phyloP scores from a whole-genome alignment of 2,329 filamentous ascomycete species.

The Colletotrichum gloeosporioides region DNA sequence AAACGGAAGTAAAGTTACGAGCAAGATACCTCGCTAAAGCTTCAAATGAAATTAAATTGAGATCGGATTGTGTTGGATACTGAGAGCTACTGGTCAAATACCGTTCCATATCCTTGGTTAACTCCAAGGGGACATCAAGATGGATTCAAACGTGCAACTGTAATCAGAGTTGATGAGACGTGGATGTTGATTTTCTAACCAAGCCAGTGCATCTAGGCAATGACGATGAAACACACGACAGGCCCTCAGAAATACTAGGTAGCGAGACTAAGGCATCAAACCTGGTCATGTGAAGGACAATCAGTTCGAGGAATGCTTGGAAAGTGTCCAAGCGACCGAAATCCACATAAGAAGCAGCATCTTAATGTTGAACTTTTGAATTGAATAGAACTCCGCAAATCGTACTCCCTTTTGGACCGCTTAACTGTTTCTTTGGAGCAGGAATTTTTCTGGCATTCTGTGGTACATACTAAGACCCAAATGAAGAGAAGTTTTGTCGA shows the following conservation, averaged over 20 bases:
- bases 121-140: not conserved
- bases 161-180: not conserved
- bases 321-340: not conserved
- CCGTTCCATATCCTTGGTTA: not conserved
- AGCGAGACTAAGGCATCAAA: not conserved
- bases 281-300: not conserved
- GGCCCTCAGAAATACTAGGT: not conserved
- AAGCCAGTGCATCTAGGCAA: not conserved
- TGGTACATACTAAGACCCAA: not conserved
- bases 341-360: not conserved
- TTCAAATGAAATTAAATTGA: not conserved
- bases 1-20: too few species aligned
- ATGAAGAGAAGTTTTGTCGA: too few species aligned
- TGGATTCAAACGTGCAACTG: not conserved
- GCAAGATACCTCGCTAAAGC: not conserved
- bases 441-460: not conserved
- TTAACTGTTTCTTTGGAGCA: not conserved
- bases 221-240: not conserved
- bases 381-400: not conserved
- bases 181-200: not conserved
- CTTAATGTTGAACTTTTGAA: not conserved
- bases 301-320: not conserved
- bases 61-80: not conserved
- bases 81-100: not conserved
- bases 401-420: rapidly evolving